Conservation (phyloP, 2,329 filamentous ascomycete species). For the Scedosporium minutisporum region DNA sequence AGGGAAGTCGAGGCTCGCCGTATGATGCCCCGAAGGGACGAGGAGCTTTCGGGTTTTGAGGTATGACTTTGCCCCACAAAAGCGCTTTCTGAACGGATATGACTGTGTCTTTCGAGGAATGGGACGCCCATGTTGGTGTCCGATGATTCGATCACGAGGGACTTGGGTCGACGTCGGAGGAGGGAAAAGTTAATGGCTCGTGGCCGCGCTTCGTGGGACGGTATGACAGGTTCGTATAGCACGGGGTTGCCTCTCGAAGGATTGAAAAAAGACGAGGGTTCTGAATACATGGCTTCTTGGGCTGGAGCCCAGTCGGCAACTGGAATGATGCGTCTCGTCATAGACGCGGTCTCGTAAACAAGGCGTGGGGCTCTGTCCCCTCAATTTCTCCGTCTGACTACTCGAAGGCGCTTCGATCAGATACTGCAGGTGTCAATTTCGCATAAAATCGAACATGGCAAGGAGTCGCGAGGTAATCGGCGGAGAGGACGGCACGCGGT, state of each 20-base stretch:
- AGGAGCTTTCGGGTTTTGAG: neutral
- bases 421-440: neutral
- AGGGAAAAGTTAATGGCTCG: neutral
- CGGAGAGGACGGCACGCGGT: neutral
- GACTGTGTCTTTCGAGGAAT: neutral
- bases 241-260: neutral
- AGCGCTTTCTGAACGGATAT: neutral
- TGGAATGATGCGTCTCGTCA: slow-evolving; percentile 28
- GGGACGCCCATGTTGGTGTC: neutral
- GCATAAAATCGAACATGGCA: neutral
- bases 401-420: neutral
- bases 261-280: neutral
- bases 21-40: neutral
- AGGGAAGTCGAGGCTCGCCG: slow-evolving; percentile 5
- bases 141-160: neutral
- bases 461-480: neutral
- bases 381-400: slow-evolving; percentile 5
- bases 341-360: slow-evolving; percentile 8
- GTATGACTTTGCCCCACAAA: neutral
- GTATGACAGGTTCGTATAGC: neutral
- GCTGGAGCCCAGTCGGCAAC: slow-evolving; percentile 30
- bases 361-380: slow-evolving; percentile 7
- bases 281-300: slow-evolving; percentile 30
- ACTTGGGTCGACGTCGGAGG: neutral
- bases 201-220: neutral